phyloP scores from a whole-genome alignment of 164 flowering plant species.

The Echeveria elegans region DNA sequence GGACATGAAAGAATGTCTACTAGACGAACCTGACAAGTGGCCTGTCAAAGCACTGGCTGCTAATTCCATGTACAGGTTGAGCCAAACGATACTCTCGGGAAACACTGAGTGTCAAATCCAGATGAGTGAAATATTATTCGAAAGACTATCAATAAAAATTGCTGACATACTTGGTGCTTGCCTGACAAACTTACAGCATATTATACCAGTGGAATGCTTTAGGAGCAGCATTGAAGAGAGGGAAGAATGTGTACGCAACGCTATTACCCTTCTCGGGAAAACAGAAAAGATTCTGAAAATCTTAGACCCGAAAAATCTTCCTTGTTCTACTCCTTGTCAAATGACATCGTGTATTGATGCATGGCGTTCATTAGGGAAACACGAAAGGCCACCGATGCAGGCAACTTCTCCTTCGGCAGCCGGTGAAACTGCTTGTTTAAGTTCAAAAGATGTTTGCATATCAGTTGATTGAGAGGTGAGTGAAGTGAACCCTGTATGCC shows the following conservation, averaged over 20 bases:
- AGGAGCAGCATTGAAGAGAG: constrained; percentile 28
- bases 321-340: constrained; percentile 19
- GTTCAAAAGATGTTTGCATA: constrained; percentile 17
- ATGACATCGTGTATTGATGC: constrained; percentile 28
- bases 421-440: neutral
- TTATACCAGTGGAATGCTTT: constrained; percentile 26
- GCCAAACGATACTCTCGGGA: constrained; percentile 27
- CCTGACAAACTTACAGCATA: constrained; percentile 32
- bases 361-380: constrained; percentile 27
- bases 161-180: constrained; percentile 50
- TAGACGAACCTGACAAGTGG: constrained; percentile 28
- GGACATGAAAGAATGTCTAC: constrained; percentile 12
- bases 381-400: neutral
- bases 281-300: constrained; percentile 31
- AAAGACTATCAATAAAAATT: constrained; percentile 22
- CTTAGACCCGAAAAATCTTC: constrained; percentile 18
- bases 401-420: constrained; percentile 10
- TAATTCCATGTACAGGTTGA: constrained; percentile 50
- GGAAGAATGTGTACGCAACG: constrained; percentile 24
- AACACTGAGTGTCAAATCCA: constrained; percentile 7
- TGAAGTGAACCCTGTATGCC: neutral
- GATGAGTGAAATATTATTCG: constrained; percentile 20
- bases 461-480: constrained; percentile 14
- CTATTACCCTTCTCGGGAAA: constrained; percentile 39
- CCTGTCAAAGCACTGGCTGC: constrained; percentile 43